Percentiles rank a stretch among this genome's conserved stretches.
These are phyloP conservation scores for Globisporangium paddicum DNA, from an alignment of 352 stramenopile species.

Conservation along the genomic window DNA sequence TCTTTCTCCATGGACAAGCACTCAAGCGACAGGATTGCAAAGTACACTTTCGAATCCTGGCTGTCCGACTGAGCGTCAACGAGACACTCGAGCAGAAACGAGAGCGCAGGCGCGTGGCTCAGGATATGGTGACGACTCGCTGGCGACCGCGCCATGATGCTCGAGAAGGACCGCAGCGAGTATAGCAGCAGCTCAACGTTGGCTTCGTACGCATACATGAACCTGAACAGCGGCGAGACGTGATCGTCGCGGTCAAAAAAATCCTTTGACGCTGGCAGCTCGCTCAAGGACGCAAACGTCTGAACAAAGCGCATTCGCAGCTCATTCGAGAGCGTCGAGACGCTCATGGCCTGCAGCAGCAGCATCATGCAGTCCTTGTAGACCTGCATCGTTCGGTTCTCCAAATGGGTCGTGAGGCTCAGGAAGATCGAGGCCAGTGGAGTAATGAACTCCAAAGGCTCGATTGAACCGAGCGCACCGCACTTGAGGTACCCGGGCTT, in stretches of 20 bases:
- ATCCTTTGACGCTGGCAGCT: slow-evolving; percentile 16
- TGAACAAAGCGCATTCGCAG: slow-evolving; percentile 21
- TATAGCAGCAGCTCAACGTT: slow-evolving; percentile 26
- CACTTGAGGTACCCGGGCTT: slow-evolving; percentile 1
- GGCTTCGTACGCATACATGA: slow-evolving; percentile 38
- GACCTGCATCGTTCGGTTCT: slow-evolving; percentile 25
- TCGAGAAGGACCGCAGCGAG: slow-evolving; percentile 40
- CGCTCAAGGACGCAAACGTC: slow-evolving; percentile 22
- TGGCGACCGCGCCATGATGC: slow-evolving; percentile 45
- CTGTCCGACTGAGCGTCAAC: slow-evolving; percentile 17
- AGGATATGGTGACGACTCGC: slow-evolving; percentile 37
- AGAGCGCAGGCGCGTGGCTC: slow-evolving; percentile 19
- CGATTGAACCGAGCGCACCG: background rate
- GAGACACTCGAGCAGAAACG: slow-evolving; percentile 47
- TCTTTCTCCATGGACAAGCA: slow-evolving; percentile 54
- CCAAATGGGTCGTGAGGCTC: slow-evolving; percentile 5
- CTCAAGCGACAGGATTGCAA: slow-evolving; percentile 42
- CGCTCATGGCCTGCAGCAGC: slow-evolving; percentile 22
- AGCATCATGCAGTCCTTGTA: background rate
- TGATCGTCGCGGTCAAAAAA: slow-evolving; percentile 36
- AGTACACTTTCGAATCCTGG: slow-evolving; percentile 27
- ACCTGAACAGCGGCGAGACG: slow-evolving; percentile 50
- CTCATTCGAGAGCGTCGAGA: slow-evolving; percentile 16
- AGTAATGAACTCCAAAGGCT: slow-evolving; percentile 9
- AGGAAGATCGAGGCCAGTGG: slow-evolving; percentile 13